Percentiles rank a stretch among this genome's conserved stretches.
These are phyloP conservation scores for Poa annua DNA, from an alignment of 176 grass and related monocot genomes.

Conservation along the genomic window DNA sequence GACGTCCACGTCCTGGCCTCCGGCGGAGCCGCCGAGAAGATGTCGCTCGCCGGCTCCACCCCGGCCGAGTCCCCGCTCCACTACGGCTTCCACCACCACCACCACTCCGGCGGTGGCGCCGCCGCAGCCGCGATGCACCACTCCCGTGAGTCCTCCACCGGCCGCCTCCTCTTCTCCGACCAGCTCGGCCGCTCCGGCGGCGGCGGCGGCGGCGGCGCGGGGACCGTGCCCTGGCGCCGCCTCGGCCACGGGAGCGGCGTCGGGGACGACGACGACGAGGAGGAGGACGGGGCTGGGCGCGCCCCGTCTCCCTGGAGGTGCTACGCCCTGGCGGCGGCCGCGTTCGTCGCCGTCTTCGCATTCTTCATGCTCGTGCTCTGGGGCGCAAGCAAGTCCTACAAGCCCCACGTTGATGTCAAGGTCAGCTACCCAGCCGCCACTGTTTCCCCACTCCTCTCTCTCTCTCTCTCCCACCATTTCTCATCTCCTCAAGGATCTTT, in stretches of 20 bases:
- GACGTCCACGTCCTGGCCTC: conserved; percentile 46
- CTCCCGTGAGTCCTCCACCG: conserved; percentile 86
- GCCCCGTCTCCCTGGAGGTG: conserved; percentile 48
- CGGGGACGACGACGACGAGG: conserved; percentile 38
- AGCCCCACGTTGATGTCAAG: conserved; percentile 83
- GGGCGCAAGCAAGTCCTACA: conserved; percentile 92
- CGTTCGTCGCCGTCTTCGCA: conserved; percentile 74
- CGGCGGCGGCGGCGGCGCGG: neutral
- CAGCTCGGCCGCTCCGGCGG: conserved; percentile 51
- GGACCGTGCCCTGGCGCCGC: conserved; percentile 53
- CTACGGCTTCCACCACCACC: conserved; percentile 52
- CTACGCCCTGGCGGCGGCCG: conserved; percentile 65
- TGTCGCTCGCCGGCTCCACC: conserved; percentile 72
- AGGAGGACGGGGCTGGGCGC: neutral
- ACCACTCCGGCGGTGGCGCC: neutral
- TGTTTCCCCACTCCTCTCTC: neutral
- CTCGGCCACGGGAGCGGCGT: conserved; percentile 49
- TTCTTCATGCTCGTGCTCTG: conserved; percentile 91
- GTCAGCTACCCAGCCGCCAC: conserved; percentile 32
- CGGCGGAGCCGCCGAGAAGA: conserved; percentile 49
- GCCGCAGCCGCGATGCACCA: conserved; percentile 65
- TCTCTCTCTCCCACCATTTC: neutral
- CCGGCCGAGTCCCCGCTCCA: conserved; percentile 85
- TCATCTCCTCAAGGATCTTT: neutral
- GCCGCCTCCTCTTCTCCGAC: conserved; percentile 74